A percentile compares a stretch with the other conserved stretches of the same genome.
Evolutionary conservation across 352 stramenopile genomes (phyloP).

Genomic region (Globisporangium camurandrum): DNA sequence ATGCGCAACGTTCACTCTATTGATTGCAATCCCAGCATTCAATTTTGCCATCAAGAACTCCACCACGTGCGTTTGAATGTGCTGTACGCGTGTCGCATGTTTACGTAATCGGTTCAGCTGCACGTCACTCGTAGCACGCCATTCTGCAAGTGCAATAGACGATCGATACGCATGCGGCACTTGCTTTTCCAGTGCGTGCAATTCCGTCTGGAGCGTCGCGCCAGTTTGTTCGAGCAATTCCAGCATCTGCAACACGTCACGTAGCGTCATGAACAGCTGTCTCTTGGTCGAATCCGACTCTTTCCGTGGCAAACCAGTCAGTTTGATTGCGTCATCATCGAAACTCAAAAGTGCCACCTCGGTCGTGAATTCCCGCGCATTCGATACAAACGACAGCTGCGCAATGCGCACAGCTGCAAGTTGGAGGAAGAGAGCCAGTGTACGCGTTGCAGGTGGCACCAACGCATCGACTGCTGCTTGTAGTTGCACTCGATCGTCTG

Average conservation of each 20-base stretch:
- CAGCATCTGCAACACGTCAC: conserved; percentile 40
- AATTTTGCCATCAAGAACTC: conserved; percentile 44
- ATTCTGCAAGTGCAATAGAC: conserved; percentile 38
- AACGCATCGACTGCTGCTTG: conserved; percentile 18
- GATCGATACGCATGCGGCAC: conserved; percentile 22
- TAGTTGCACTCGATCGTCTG: conserved; percentile 17
- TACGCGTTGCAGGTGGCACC: conserved; percentile 42
- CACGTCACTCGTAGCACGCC: conserved; percentile 35
- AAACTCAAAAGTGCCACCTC: conserved; percentile 33
- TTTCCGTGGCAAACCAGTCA: conserved; percentile 27
- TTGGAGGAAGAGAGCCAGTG: conserved; percentile 35
- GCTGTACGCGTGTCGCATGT: conserved; percentile 32
- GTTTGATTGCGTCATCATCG: conserved; percentile 25
- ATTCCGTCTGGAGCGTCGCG: no score
- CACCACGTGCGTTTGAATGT: conserved; percentile 30
- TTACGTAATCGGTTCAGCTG: conserved; percentile 31
- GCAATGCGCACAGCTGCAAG: conserved; percentile 5
- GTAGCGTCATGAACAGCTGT: conserved; percentile 37
- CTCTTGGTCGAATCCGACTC: background rate
- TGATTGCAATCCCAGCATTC: conserved; percentile 35
- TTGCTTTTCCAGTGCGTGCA: conserved; percentile 49
- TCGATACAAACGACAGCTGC: conserved; percentile 19
- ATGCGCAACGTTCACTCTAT: background rate
- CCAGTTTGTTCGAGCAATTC: conserved; percentile 49
- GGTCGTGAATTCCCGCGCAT: conserved; percentile 23